Base-by-base conservation (phyloP, 345 rosid genomes). In the Cochlearia excelsa region DNA sequence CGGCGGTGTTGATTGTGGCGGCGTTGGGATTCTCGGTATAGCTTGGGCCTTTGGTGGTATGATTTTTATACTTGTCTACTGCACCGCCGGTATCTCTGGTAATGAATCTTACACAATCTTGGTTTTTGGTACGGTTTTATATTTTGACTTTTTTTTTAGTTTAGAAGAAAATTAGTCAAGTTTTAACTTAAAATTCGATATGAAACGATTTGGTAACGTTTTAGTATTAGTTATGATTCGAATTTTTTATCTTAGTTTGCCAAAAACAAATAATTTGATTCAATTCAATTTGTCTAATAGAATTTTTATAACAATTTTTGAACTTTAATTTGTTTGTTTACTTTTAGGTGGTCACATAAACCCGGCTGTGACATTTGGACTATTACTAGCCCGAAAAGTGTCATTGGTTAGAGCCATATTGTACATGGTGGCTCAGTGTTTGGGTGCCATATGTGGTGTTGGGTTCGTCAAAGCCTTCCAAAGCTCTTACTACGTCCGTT, bases 31-130 rank as follows among this genome's bases (percentile, higher is more conserved):
- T 61, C 87, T 89, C 1, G 97, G 97, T 39, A 89, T 89, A 10
- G 95, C 97, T 57, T 86, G 95, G 97, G 91, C 97, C 54, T 86
- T 89, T 1, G 97, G 97, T 60, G 97, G 97, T 76, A 89, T 89
- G 23, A 16, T 16, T 16, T 16, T 16, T 16, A 16, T 16, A 16
- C 23, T 16, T 16, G 23, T 16, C 23, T 89, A 89, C 86, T 89
- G 97, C 81, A 86, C 97, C 6, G 92, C 92, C 7, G 97, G 97
- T 63, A 82, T 86, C 71, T 89, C 95, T 31, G 96, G 96, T 84
- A 33, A 33, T 33, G 43, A 38, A 7, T 45, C 63, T 40, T 33
- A 16, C 81, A 75, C 26, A 16, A 46, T 80, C 69, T 61, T 42
- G 58, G 6, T 34, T 41, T 28, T 37, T 30, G 52, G 44, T 41